phyloP scores from a whole-genome alignment of 495 filamentous ascomycete species.

The Melanomma pulvis-pyrius region DNA sequence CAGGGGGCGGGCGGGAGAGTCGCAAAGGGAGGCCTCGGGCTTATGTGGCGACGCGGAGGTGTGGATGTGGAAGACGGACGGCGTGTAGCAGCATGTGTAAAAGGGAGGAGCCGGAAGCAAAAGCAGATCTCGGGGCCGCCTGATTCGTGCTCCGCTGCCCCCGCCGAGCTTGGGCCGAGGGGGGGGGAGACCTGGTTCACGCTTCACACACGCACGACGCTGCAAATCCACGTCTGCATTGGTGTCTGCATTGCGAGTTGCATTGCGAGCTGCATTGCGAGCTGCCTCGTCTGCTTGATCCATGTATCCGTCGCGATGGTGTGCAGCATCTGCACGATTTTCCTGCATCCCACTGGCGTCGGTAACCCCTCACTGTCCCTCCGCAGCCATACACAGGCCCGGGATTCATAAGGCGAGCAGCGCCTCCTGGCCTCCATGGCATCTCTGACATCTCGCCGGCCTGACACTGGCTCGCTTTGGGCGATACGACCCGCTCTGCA shows the following conservation, averaged over 20 bases:
- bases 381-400: conserved; percentile 10
- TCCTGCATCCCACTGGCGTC: not conserved
- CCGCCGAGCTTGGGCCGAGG: conserved; percentile 14
- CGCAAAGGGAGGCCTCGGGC: conserved; percentile 6
- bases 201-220: not conserved
- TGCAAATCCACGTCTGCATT: not conserved
- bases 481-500: not conserved
- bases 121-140: conserved; percentile 3
- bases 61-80: conserved; percentile 19
- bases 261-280: not conserved
- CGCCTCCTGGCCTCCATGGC: not conserved
- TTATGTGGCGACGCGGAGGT: conserved; percentile 9
- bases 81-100: conserved; percentile 8
- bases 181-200: too few relatives aligned
- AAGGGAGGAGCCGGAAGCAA: conserved; percentile 36
- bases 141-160: conserved; percentile 13
- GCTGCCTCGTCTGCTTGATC: not conserved
- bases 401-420: conserved; percentile 17
- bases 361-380: conserved; percentile 17
- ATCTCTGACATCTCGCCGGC: not conserved
- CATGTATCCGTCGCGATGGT: conserved; percentile 5
- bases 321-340: conserved; percentile 22
- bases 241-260: not conserved
- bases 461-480: not conserved
- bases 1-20: not conserved